These are phyloP conservation scores for Xylaria sp. DNA, from an alignment of 495 filamentous ascomycete species.

Conservation along the genomic window DNA sequence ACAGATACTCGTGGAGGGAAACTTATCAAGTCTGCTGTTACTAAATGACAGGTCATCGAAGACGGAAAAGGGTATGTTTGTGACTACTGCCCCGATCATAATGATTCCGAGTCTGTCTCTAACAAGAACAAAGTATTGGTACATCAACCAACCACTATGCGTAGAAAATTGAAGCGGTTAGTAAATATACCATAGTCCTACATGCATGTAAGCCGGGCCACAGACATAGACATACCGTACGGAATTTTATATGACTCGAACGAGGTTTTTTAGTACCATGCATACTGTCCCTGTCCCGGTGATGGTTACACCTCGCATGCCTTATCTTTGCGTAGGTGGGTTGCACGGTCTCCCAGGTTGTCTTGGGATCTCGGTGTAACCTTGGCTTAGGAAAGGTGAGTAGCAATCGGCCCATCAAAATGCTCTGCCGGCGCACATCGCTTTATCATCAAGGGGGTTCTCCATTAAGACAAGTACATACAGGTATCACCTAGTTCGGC, in stretches of 20 bases:
- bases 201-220: not conserved
- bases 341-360: constrained; percentile 12
- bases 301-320: constrained; percentile 10
- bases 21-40: not conserved
- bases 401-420: not conserved
- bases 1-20: not conserved
- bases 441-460: not conserved
- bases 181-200: not conserved
- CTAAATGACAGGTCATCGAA: not conserved
- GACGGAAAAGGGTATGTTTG: not conserved
- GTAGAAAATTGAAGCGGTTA: not conserved
- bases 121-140: too few species aligned
- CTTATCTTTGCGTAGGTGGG: constrained; percentile 6
- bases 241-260: not conserved
- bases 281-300: not conserved
- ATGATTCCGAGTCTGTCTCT: not conserved
- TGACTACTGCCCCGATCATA: not conserved
- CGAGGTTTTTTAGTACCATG: not conserved
- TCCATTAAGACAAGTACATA: not conserved
- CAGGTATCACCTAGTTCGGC: not conserved
- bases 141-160: not conserved
- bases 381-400: not conserved
- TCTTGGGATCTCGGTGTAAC: constrained; percentile 6
- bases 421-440: not conserved
- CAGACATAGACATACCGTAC: not conserved